Conservation (phyloP, 768 basidiomycete species). For the Lactarius vividus region DNA sequence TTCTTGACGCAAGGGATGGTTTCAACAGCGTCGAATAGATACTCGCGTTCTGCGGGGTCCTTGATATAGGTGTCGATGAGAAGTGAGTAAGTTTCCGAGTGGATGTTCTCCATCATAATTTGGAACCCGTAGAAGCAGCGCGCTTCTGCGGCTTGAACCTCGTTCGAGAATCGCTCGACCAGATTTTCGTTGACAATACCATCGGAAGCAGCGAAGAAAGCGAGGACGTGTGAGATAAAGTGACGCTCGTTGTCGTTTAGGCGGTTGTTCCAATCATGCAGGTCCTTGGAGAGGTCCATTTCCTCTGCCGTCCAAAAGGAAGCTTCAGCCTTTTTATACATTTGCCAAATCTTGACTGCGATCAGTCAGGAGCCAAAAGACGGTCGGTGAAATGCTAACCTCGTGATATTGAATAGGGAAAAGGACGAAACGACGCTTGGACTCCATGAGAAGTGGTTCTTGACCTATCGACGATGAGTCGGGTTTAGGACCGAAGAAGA, state of each 20-base stretch:
- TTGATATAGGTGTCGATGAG: constrained; percentile 95
- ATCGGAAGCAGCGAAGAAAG: constrained; percentile 95
- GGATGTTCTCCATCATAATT: constrained; percentile 98
- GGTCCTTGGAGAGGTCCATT: constrained; percentile 84
- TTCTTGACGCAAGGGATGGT: constrained; percentile 90
- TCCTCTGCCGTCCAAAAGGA: constrained; percentile 95
- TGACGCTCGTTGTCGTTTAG: constrained; percentile 81
- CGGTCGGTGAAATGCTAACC: constrained; percentile 42
- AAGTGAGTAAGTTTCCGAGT: constrained; percentile 95
- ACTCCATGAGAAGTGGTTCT: constrained; percentile 79
- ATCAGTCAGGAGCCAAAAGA: not conserved
- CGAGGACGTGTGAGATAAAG: constrained; percentile 90
- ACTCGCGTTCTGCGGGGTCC: constrained; percentile 67
- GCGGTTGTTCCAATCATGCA: constrained; percentile 79
- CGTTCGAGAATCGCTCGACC: constrained; percentile 88
- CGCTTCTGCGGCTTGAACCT: constrained; percentile 90
- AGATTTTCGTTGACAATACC: constrained; percentile 97
- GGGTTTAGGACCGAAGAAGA: not conserved
- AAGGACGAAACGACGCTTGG: constrained; percentile 79
- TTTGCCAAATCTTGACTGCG: constrained; percentile 69
- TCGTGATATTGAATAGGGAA: constrained; percentile 94
- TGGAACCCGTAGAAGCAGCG: constrained; percentile 98
- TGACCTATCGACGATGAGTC: constrained; percentile 42
- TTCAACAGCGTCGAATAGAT: constrained; percentile 90
- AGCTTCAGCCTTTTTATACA: constrained; percentile 94